Conservation (phyloP, 1,139 yeast species). For the Candida neerlandica region DNA sequence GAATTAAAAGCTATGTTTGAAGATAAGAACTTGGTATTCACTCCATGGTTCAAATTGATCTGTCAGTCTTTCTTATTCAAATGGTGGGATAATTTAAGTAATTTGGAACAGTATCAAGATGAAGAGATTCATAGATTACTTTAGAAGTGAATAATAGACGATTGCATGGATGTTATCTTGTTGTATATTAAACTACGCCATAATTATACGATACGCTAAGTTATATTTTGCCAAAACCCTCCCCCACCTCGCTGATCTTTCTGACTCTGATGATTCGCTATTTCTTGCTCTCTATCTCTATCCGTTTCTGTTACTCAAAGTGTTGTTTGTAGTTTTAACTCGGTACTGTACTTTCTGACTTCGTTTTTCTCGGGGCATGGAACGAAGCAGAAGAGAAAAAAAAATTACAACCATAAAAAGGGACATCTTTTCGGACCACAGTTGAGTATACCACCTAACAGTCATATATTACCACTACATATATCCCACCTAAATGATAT, state of each 20-base stretch:
- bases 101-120: constrained; percentile 50
- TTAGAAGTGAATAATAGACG: constrained; percentile 7
- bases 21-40: constrained; percentile 65
- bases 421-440: not conserved
- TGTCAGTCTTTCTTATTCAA: constrained; percentile 87
- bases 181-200: not conserved
- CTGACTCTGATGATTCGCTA: constrained; percentile 1
- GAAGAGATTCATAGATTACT: constrained; percentile 46
- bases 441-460: no score
- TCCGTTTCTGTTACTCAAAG: not conserved
- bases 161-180: not conserved
- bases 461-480: no score
- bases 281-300: not conserved
- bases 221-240: not conserved
- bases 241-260: not conserved
- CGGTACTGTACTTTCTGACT: not conserved
- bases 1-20: constrained; percentile 77
- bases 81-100: constrained; percentile 87
- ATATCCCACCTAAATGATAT: not conserved
- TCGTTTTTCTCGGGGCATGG: not conserved
- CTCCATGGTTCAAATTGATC: constrained; percentile 97
- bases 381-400: no score
- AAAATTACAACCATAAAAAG: not conserved
- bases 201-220: not conserved
- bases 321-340: not conserved